Evolutionary conservation across 495 filamentous ascomycete species (phyloP), one percentile per base, ranked within the genome.

Genomic region (Jackrogersella minutella): DNA sequence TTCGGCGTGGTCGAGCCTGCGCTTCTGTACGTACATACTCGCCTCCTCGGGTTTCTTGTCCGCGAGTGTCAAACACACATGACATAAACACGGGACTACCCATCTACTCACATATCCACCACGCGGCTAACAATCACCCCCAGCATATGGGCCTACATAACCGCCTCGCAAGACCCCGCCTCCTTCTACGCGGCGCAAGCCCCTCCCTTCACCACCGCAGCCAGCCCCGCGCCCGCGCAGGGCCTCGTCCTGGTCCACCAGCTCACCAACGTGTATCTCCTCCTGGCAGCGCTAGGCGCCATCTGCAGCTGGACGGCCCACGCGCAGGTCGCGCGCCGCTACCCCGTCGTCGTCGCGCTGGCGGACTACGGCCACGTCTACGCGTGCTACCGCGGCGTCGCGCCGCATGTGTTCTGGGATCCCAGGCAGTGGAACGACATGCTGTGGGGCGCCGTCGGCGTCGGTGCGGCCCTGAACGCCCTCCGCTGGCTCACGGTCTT

Each of bases 321-420:
- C 61, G 76, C 81, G 5, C 70, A 64, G 17, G 83, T 86, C 1
- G 73, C 85, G 16, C 79, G 80, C 21, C 80, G 82, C 57, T 88
- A 85, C 62, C 64, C 89, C 5, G 53, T 82, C 4, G 83, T 77
- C 4, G 77, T 87, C 31, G 81, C 82, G 46, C 71, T 88, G 19
- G 87, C 81, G 3, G 88, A 90, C 70, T 75, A 87, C 49, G 87
- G 87, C 2, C 88, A 91, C 69, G 58, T 90, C n/a, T 87, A 78
- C 62, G 83, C 81, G 16, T 81, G 78, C 0, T 86, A 82, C 54
- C 62, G 76, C 21, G 84, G 74, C 5, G 78, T 89, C 66, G 88
- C 87, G 2, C 70, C 64, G 55, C 75, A 79, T 0, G 60, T 74
- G 4, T 85, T 86, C 56, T 64, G 78, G 19, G 73, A 85, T 51